Conservation (phyloP, 306 rosid genomes). For the Castanopsis chinensis region DNA sequence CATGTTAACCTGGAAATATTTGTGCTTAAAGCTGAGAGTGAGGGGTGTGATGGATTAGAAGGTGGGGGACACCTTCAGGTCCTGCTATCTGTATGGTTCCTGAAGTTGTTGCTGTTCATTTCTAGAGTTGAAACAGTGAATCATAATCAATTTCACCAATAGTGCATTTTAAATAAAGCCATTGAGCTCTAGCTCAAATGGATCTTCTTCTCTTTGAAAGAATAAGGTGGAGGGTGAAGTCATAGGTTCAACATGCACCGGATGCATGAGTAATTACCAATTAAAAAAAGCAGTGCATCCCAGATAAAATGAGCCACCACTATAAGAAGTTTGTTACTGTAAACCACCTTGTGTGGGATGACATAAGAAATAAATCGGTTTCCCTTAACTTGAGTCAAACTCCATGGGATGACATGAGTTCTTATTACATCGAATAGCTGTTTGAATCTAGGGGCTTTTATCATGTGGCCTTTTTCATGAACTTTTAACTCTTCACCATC, state of each 20-base stretch:
- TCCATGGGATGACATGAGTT: background rate
- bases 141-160: background rate
- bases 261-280: no score
- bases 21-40: constrained; percentile 30
- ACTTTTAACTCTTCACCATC: background rate
- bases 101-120: constrained; percentile 18
- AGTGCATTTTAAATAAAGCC: background rate
- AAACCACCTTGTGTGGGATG: background rate
- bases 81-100: constrained; percentile 18
- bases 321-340: background rate
- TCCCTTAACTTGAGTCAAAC: background rate
- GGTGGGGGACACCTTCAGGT: constrained; percentile 24
- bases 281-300: background rate
- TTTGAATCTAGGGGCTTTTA: background rate
- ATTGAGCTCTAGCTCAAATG: no score
- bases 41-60: constrained; percentile 30
- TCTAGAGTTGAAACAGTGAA: constrained; percentile 9
- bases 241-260: no score
- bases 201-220: no score
- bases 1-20: constrained; percentile 24
- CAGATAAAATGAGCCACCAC: background rate
- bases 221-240: no score
- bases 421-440: background rate
- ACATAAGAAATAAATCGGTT: background rate
- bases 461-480: background rate